Evolutionary conservation across 2,329 filamentous ascomycete genomes (phyloP), one percentile per base, ranked within the genome.

Genomic region (Ceratocystis albifundus): DNA sequence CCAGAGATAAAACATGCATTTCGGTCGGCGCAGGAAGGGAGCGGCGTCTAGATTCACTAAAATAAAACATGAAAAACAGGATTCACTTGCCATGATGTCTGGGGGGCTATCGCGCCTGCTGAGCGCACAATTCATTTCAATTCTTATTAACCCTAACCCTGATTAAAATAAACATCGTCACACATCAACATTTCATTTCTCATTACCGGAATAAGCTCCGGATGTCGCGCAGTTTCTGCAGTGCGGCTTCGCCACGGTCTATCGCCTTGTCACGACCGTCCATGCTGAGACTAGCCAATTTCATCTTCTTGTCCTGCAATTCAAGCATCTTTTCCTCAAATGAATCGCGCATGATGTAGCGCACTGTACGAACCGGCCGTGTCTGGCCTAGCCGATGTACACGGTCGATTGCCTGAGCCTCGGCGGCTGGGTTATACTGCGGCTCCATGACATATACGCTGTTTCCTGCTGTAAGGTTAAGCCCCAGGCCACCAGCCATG

Each of bases 361-460:
- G 85, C 46, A 89, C 86, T 1, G 91, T 95, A n/a, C 83, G 83
- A 0, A 99, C 94, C 12, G 87, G 84, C n/a, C 94, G 82, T 71
- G 84, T 94, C 78, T 99, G 94, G 0, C 94, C 92, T 1, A 96
- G 79, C 20, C 92, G 86, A 74, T 96, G 92, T 4, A 99, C 90
- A 36, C 94, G 89, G 74, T 97, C 94, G 6, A 97, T 83, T 1
- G 94, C 94, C 76, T 99, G 94, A 4, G 91, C 89, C 75, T 99
- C 93, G 0, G 92, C 90, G 0, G 91, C 92, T 0, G 94, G 94
- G 72, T 99, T 99, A 78, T 93, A 99, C 73, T 96, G 92, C 4
- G 94, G 94, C 74, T 99, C 94, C 93, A 99, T 97, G 71, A 97
- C 88, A 74, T 94, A 97, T 15, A 95, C 93, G 66, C 84, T 88